These are phyloP conservation scores for Ophiostoma triangulosporum DNA, from an alignment of 2,329 filamentous ascomycete species.

Conservation along the genomic window DNA sequence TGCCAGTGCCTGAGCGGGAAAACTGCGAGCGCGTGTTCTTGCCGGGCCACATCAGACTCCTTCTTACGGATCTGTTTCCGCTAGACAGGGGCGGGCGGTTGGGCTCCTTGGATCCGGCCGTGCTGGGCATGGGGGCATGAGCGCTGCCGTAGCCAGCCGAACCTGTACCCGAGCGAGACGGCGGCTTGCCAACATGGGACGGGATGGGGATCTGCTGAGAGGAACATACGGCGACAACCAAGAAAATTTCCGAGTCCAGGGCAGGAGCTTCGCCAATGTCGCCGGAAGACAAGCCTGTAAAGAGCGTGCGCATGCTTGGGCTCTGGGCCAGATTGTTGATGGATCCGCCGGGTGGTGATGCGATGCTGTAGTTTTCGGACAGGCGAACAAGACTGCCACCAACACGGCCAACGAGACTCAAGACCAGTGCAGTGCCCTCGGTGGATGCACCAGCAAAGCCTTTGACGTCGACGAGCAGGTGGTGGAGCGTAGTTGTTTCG, in stretches of 20 bases:
- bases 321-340: conserved; percentile 51
- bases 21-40: conserved; percentile 42
- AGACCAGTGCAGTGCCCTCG: conserved; percentile 61
- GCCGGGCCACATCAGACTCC: conserved; percentile 58
- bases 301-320: conserved; percentile 67
- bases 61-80: conserved; percentile 41
- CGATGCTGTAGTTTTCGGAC: conserved; percentile 72
- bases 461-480: conserved; percentile 73
- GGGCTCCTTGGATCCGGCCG: conserved; percentile 26
- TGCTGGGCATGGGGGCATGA: conserved; percentile 19
- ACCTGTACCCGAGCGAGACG: conserved; percentile 37
- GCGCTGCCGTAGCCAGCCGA: conserved; percentile 27
- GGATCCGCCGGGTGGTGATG: conserved; percentile 60
- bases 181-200: conserved; percentile 25
- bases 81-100: conserved; percentile 35
- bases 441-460: conserved; percentile 64
- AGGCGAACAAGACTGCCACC: conserved; percentile 51
- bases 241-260: conserved; percentile 59
- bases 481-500: conserved; percentile 62
- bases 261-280: conserved; percentile 53
- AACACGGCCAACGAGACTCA: conserved; percentile 62
- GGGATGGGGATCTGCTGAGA: conserved; percentile 32
- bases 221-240: conserved; percentile 69
- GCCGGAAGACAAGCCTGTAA: conserved; percentile 68
- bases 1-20: conserved; percentile 32